Evolutionary conservation across 495 filamentous ascomycete genomes (phyloP).

Genomic region (Penicillium fimorum): DNA sequence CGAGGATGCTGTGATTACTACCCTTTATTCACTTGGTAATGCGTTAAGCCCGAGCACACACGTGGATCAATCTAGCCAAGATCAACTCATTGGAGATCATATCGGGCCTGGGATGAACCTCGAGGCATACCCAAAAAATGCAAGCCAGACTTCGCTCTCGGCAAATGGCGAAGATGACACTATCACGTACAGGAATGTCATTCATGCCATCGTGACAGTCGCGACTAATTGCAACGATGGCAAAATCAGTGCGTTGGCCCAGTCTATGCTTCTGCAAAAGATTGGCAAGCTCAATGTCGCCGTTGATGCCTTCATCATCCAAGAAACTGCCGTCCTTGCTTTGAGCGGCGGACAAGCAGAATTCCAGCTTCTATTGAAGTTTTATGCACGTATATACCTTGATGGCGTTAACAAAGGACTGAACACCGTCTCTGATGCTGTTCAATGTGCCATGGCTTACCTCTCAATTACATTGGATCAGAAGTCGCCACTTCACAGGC

Average conservation of each 20-base stretch:
- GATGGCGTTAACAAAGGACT: slow-evolving; percentile 69
- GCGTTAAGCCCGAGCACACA: slow-evolving; percentile 68
- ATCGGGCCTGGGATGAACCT: slow-evolving; percentile 28
- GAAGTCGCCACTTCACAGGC: slow-evolving; percentile 67
- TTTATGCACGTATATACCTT: slow-evolving; percentile 70
- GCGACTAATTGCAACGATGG: slow-evolving; percentile 77
- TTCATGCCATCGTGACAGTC: slow-evolving; percentile 86
- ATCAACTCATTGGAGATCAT: slow-evolving; percentile 28
- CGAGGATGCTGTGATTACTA: slow-evolving; percentile 90
- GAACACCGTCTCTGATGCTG: slow-evolving; percentile 34
- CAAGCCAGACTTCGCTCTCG: slow-evolving; percentile 75
- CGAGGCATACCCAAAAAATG: slow-evolving; percentile 56
- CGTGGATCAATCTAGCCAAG: slow-evolving; percentile 35
- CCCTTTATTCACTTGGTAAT: slow-evolving; percentile 91
- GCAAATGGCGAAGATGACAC: slow-evolving; percentile 72
- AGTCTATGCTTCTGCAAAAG: slow-evolving; percentile 93
- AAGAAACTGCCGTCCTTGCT: slow-evolving; percentile 74
- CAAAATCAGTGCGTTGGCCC: slow-evolving; percentile 90
- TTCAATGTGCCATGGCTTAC: slow-evolving; percentile 65
- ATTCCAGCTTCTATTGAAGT: slow-evolving; percentile 78
- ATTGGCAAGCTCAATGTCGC: slow-evolving; percentile 73
- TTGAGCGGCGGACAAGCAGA: slow-evolving; percentile 70
- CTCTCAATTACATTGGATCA: slow-evolving; percentile 66
- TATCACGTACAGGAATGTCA: slow-evolving; percentile 71
- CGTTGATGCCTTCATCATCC: slow-evolving; percentile 80